Base-by-base conservation (phyloP, 352 stramenopile genomes). In the Globisporangium apiculatum region DNA sequence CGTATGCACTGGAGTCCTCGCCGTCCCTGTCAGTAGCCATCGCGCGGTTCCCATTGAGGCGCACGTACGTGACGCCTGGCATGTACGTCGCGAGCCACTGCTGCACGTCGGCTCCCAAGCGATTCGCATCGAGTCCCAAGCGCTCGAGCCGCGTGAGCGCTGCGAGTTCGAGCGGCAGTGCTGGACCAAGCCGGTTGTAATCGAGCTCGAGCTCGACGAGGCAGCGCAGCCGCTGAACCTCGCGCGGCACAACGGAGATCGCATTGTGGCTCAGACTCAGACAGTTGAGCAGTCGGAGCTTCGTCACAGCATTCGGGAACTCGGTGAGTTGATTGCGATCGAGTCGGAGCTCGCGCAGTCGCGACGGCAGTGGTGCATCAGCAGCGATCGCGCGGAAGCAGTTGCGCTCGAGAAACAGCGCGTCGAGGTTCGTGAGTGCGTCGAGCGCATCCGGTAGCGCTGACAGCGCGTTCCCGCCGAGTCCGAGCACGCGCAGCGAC, bases 351-450 rank as follows among this genome's bases (percentile, higher is more conserved):
- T 87, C 71, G 6, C 71, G 73, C 4, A 89, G 52, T 6, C 71
- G 57, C 1, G 51, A 51, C 36, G 79, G 75, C 38, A 89, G 75
- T 4, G 78, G 68, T 31, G 24, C 2, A 2, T 31, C 24, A 31
- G 24, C 24, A 31, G 24, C 24, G 11, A 91, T 56, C 9, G 65
- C 52, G 11, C 64, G 62, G 14, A 91, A 58, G 0, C 69, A 55
- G 48, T 93, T 93, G n/a, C 73, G 76, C 47, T 85, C 79, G 4
- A 93, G 68, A 54, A 81, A 85, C 12, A 93, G 60, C 9, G 62
- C 57, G 54, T 89, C 84, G 5, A 93, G 68, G 3, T 48, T 56
- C 11, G 37, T 46, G 8, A 88, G 48, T 3, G 60, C 11, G 0
- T 6, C 36, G 40, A 91, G 62, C 41, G 82, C 71, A 1, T 71